Percentiles rank a stretch among this genome's conserved stretches.
These are phyloP conservation scores for Pichia sp. DNA, from an alignment of 1,139 yeast species.

Conservation along the genomic window DNA sequence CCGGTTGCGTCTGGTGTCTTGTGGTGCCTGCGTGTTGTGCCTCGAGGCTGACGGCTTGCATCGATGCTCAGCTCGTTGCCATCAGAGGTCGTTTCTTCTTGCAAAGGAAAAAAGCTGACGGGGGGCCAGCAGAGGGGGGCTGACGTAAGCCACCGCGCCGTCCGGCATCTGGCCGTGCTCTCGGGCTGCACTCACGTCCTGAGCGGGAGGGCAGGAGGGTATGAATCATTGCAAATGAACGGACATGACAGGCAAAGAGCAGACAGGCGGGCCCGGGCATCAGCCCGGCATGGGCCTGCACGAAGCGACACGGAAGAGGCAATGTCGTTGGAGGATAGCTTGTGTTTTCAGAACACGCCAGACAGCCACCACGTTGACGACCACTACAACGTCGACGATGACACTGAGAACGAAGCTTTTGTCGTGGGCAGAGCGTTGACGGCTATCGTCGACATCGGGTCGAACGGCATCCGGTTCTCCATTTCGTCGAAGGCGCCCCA, in stretches of 20 bases:
- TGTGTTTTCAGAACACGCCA: slow-evolving; percentile 12
- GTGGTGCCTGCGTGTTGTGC: too few species aligned
- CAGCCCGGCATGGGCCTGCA: background rate
- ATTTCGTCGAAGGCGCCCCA: slow-evolving; percentile 60
- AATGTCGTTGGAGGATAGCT: slow-evolving; percentile 15
- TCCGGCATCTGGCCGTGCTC: background rate
- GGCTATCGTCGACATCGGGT: slow-evolving; percentile 66
- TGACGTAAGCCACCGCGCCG: too few species aligned
- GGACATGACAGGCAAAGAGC: too few species aligned
- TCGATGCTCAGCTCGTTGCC: too few species aligned
- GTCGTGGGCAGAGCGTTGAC: slow-evolving; percentile 49
- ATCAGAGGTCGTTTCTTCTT: too few species aligned
- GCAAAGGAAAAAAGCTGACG: too few species aligned
- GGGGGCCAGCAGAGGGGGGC: too few species aligned
- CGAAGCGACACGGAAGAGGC: background rate
- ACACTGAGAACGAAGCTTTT: slow-evolving; percentile 43
- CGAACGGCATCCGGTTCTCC: slow-evolving; percentile 63
- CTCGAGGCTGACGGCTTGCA: too few species aligned
- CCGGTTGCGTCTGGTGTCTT: too few species aligned
- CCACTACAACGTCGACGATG: slow-evolving; percentile 5
- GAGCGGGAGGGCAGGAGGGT: background rate
- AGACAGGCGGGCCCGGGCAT: background rate
- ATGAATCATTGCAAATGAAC: background rate
- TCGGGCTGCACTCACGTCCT: background rate
- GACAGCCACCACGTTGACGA: slow-evolving; percentile 25